A percentile compares a stretch with the other conserved stretches of the same genome.
Evolutionary conservation across 1,284 basidiomycete species (phyloP).

Genomic region (Somion occarium): DNA sequence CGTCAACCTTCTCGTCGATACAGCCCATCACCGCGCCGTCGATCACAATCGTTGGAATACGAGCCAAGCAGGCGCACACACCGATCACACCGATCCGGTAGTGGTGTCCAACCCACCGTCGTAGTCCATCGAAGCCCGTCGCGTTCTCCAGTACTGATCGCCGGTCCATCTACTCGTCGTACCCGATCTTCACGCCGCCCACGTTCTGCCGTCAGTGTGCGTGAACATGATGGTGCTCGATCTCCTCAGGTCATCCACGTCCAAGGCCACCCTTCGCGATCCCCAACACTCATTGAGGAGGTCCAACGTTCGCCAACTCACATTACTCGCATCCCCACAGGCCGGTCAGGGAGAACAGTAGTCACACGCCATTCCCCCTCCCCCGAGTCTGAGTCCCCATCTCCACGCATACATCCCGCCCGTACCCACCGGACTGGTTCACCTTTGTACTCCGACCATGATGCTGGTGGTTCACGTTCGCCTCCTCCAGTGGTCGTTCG

Average conservation of each 20-base stretch:
- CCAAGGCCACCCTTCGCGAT: neutral
- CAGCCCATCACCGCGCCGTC: neutral
- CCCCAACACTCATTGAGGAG: neutral
- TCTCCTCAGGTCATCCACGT: neutral
- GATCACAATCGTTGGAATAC: neutral
- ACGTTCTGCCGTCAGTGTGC: neutral
- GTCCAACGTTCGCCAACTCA: neutral
- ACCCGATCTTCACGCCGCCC: constrained; percentile 1
- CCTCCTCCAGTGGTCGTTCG: neutral
- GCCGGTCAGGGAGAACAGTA: too few species aligned
- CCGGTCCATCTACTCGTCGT: too few species aligned
- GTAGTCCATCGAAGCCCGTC: constrained; percentile 6
- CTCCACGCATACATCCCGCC: neutral
- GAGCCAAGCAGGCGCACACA: neutral
- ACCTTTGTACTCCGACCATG: neutral
- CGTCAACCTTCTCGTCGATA: neutral
- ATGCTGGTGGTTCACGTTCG: neutral
- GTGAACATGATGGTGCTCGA: neutral
- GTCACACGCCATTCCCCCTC: too few species aligned
- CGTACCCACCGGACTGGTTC: neutral
- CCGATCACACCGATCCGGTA: neutral
- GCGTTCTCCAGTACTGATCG: constrained; percentile 4
- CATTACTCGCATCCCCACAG: neutral
- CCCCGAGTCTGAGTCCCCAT: neutral
- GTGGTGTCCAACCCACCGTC: neutral